Evolutionary conservation across 2,329 filamentous ascomycete species (phyloP).

Genomic region (Nigrospora osmanthi): DNA sequence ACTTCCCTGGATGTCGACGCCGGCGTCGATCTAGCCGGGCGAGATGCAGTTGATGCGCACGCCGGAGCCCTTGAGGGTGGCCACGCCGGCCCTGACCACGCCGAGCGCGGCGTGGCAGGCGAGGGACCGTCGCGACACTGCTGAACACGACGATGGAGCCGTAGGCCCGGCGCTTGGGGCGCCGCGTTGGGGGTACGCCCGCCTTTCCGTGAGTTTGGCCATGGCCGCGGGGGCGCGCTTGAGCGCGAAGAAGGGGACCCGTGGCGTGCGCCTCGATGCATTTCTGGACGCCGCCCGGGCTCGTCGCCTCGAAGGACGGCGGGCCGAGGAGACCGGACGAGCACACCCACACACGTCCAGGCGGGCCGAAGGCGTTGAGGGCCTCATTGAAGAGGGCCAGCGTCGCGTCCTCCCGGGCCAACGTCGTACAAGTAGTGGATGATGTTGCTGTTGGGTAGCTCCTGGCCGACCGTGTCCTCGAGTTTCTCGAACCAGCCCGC

Average conservation of each 20-base stretch:
- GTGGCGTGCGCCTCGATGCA: conserved; percentile 54
- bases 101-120: conserved; percentile 51
- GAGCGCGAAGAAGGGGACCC: conserved; percentile 56
- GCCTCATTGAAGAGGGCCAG: conserved; percentile 54
- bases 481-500: conserved; percentile 30
- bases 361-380: conserved; percentile 49
- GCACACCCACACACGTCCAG: conserved; percentile 55
- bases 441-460: conserved; percentile 48
- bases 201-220: conserved; percentile 45
- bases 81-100: conserved; percentile 50
- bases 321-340: conserved; percentile 50
- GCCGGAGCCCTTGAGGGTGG: conserved; percentile 48
- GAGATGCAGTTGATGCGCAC: conserved; percentile 50
- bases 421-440: conserved; percentile 54
- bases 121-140: conserved; percentile 50
- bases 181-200: conserved; percentile 54
- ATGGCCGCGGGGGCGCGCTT: conserved; percentile 59
- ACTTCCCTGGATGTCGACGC: conserved; percentile 34
- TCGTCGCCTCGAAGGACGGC: conserved; percentile 46
- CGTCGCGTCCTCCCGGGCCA: conserved; percentile 52
- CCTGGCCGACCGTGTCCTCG: conserved; percentile 30
- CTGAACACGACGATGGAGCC: conserved; percentile 56
- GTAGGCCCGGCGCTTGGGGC: conserved; percentile 51
- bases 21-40: conserved; percentile 30
- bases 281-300: conserved; percentile 44